phyloP scores from a whole-genome alignment of 148 eudicot genomes.

The Pharnaceum exiguum region DNA sequence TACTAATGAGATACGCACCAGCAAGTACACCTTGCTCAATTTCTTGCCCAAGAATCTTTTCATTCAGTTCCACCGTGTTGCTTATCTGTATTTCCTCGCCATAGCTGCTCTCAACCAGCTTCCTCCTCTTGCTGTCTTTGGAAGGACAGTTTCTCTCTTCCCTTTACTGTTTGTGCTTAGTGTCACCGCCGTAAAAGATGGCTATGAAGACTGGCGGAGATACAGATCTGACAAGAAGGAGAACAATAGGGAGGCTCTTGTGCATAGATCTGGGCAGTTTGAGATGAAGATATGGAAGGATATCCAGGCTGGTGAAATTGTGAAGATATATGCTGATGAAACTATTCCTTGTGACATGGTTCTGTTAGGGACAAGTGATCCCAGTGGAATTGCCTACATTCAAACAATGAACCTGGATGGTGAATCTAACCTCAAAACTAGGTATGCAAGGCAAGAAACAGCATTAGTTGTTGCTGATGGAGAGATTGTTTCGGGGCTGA shows the following conservation, averaged over 20 bases:
- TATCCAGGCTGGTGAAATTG: constrained; percentile 78
- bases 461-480: constrained; percentile 53
- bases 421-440: constrained; percentile 92
- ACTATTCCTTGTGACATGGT: constrained; percentile 91
- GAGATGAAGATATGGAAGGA: constrained; percentile 63
- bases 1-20: constrained; percentile 77
- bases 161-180: constrained; percentile 88
- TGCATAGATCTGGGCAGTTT: constrained; percentile 59
- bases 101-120: constrained; percentile 94
- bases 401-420: constrained; percentile 98
- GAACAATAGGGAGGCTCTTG: constrained; percentile 71
- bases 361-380: constrained; percentile 77
- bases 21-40: constrained; percentile 74
- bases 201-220: constrained; percentile 97
- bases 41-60: constrained; percentile 93
- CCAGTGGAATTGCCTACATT: constrained; percentile 87
- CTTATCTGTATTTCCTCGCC: constrained; percentile 81
- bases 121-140: constrained; percentile 96
- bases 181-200: constrained; percentile 94
- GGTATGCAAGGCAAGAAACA: constrained; percentile 94
- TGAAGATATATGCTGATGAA: constrained; percentile 71
- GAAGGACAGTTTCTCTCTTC: constrained; percentile 85
- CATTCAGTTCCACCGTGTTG: constrained; percentile 92
- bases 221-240: constrained; percentile 88
- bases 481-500: constrained; percentile 51